Base-by-base conservation (phyloP, 306 rosid species). In the Gillenia trifoliata region DNA sequence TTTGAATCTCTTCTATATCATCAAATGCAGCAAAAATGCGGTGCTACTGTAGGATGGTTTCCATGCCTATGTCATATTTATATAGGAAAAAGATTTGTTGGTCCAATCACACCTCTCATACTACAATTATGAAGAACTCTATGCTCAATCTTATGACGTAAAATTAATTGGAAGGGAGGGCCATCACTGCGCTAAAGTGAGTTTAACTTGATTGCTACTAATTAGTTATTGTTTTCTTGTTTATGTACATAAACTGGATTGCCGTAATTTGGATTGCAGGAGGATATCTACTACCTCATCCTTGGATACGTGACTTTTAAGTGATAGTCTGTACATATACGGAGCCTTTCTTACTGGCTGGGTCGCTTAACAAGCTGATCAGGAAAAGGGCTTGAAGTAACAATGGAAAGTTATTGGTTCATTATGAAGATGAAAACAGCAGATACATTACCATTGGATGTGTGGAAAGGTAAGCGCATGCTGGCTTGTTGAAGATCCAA, bases 31-130 rank as follows among this genome's bases (percentile, higher is more conserved):
- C 88, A 16, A 89, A 92, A 83, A 86, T 92, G 90, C 88, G 80
- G 87, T 86, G 96, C 77, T 89, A 89, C 25, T 86, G 89, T 28
- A 87, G 97, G 8, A 68, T 83, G 84, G 87, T 86, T 15, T 86
- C 86, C 81, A 83, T 90, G 91, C 91, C 92, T 3, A 90, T 90
- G 96, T 89, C 96, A 8, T 90, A 90, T 65, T 75, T 90, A 31
- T 88, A 86, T 66, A 90, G 95, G 4, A 89, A n/a, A 74, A 73
- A 82, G 90, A 36, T 90, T 90, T 80, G 89, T 85, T 47, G 91
- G 88, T 33, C 89, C 86, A 54, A 88, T 88, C 68, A 90, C 96
- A n/a, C 83, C 89, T n/a, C 93, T 90, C 15, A 80, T 88, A 66
- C 79, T 79, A 56, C 83, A 85, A 2, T 73, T 88, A 72, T 56